Evolutionary conservation across 106 monocot species (phyloP).

Genomic region (Dioscorea dumetorum): DNA sequence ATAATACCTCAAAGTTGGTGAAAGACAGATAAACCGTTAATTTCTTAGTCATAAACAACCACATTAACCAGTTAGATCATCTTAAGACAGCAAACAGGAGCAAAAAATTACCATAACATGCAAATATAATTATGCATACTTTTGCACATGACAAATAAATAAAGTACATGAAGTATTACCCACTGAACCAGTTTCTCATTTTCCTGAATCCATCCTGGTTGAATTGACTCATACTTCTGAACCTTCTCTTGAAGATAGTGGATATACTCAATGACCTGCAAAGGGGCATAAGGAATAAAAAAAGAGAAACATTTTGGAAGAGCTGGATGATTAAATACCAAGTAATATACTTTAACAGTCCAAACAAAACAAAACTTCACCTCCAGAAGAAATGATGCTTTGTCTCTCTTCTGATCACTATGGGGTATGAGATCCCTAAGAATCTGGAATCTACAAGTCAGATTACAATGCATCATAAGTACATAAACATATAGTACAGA

Average conservation of each 20-base stretch:
- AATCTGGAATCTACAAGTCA: slow-evolving; percentile 31
- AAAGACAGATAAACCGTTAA: no score
- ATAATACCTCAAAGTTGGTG: no score
- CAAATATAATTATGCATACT: no score
- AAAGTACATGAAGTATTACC: slow-evolving; percentile 20
- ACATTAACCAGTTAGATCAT: no score
- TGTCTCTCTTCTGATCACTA: slow-evolving; percentile 69
- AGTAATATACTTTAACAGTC: no score
- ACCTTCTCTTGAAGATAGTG: slow-evolving; percentile 51
- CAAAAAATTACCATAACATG: no score
- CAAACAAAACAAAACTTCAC: slow-evolving; percentile 1
- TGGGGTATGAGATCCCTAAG: slow-evolving; percentile 46
- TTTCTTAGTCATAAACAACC: no score
- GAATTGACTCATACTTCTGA: slow-evolving; percentile 34
- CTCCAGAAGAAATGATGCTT: slow-evolving; percentile 63
- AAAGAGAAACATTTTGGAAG: neutral
- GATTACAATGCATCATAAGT: neutral
- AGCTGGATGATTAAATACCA: neutral
- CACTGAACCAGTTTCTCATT: slow-evolving; percentile 43
- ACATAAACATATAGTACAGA: neutral
- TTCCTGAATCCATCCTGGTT: slow-evolving; percentile 26
- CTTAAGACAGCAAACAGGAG: no score
- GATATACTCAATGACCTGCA: slow-evolving; percentile 52
- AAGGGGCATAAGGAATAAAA: neutral
- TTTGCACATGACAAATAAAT: no score